Percentiles rank a stretch among this genome's conserved stretches.
phyloP scores from a whole-genome alignment of 2,329 filamentous ascomycete species.

The Arthrobotrys sphaeroides region DNA sequence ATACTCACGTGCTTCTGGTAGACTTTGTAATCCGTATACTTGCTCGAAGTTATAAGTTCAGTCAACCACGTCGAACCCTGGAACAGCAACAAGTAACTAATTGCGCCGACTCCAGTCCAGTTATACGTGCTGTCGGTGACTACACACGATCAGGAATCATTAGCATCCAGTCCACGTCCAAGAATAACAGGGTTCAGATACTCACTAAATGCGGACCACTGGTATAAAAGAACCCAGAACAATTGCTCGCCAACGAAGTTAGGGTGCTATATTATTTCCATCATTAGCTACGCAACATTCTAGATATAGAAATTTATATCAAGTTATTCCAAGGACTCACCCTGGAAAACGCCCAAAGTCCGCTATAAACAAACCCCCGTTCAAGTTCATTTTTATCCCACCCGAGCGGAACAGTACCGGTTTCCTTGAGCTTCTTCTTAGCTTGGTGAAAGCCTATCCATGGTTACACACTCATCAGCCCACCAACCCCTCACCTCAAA shows the following conservation, averaged over 20 bases:
- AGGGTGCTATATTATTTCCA: slow-evolving; percentile 74
- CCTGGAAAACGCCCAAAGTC: slow-evolving; percentile 81
- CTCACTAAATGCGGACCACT: slow-evolving; percentile 77
- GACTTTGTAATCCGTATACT: slow-evolving; percentile 86
- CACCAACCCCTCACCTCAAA: not conserved
- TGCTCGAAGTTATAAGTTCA: slow-evolving; percentile 78
- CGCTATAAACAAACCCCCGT: slow-evolving; percentile 84
- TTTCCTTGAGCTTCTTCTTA: slow-evolving; percentile 78
- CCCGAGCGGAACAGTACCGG: slow-evolving; percentile 66
- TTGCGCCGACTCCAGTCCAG: slow-evolving; percentile 78
- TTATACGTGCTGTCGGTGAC: slow-evolving; percentile 76
- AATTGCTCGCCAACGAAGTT: slow-evolving; percentile 94
- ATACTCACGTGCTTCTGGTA: slow-evolving; percentile 85
- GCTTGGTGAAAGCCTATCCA: slow-evolving; percentile 75
- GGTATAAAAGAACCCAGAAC: slow-evolving; percentile 87
- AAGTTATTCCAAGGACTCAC: slow-evolving; percentile 15
- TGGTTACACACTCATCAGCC: not conserved
- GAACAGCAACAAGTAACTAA: slow-evolving; percentile 80
- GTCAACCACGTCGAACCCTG: slow-evolving; percentile 89
- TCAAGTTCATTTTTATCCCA: slow-evolving; percentile 81
- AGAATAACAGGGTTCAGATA: not conserved
- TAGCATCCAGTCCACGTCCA: not conserved
- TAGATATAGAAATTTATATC: not conserved
- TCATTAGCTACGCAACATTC: not conserved
- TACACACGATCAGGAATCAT: not conserved